Evolutionary conservation across 768 basidiomycete genomes (phyloP).

Genomic region (Naganishia randhawae): DNA sequence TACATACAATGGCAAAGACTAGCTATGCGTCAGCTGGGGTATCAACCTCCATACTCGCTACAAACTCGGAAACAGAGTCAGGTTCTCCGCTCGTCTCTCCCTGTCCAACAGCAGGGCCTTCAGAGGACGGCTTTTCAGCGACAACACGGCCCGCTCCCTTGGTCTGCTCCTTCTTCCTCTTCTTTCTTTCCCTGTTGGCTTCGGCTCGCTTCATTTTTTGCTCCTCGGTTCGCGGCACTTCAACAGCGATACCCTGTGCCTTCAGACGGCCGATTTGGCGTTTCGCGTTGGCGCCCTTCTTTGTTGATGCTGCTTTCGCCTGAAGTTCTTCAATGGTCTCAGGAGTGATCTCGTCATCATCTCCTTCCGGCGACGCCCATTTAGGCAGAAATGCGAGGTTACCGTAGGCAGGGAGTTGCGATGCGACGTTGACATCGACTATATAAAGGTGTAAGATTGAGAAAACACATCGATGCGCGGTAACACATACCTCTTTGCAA

Average conservation of each 20-base stretch:
- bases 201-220: slow-evolving; percentile 6
- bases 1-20: neutral
- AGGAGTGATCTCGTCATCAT: slow-evolving; percentile 37
- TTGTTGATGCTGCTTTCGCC: slow-evolving; percentile 15
- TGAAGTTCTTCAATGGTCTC: slow-evolving; percentile 13
- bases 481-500: slow-evolving; percentile 10
- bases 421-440: slow-evolving; percentile 16
- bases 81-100: neutral
- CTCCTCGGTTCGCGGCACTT: slow-evolving; percentile 12
- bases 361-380: slow-evolving; percentile 47
- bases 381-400: slow-evolving; percentile 41
- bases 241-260: slow-evolving; percentile 43
- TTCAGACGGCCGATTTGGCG: slow-evolving; percentile 39
- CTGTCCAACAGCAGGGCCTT: no score
- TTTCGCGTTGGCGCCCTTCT: slow-evolving; percentile 27
- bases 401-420: slow-evolving; percentile 38
- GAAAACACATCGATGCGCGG: neutral
- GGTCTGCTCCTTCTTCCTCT: slow-evolving; percentile 17
- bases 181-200: slow-evolving; percentile 16
- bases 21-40: neutral
- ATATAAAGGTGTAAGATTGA: no score
- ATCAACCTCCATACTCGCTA: neutral
- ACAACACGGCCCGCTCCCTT: neutral
- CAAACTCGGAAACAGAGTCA: neutral
- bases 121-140: neutral